phyloP scores from a whole-genome alignment of 225 moss, liverwort and hornwort genomes.

The Pseudoscleropodium purum region DNA sequence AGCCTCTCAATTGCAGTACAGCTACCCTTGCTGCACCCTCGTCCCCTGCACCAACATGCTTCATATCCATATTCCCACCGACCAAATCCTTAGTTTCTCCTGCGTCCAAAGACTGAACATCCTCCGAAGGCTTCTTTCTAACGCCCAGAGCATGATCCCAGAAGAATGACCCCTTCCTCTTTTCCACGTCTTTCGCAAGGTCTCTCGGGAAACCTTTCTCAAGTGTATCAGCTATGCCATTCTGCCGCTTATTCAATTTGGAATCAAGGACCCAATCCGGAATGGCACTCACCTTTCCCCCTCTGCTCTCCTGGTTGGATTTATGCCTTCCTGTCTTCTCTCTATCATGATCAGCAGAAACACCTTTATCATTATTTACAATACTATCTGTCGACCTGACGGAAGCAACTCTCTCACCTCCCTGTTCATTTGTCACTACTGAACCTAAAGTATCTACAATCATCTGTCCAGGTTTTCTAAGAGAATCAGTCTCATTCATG shows the following conservation, averaged over 20 bases:
- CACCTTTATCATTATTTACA: not conserved
- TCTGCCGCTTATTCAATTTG: not conserved
- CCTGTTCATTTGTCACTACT: not conserved
- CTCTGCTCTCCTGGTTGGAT: not conserved
- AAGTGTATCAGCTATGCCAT: not conserved
- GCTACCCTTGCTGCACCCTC: slow-evolving; percentile 36
- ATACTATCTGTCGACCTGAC: not conserved
- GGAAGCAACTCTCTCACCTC: not conserved
- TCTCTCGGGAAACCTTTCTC: not conserved
- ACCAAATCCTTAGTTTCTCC: not conserved
- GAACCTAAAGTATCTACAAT: slow-evolving; percentile 11
- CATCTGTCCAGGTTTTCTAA: not conserved
- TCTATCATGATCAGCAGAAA: not conserved
- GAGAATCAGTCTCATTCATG: not conserved
- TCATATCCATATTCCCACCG: slow-evolving; percentile 1
- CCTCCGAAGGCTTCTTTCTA: slow-evolving; percentile 23
- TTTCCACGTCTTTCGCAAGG: slow-evolving; percentile 7
- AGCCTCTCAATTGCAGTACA: slow-evolving; percentile 35
- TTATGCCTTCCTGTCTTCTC: not conserved
- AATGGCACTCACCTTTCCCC: slow-evolving; percentile 19
- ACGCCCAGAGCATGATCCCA: slow-evolving; percentile 55
- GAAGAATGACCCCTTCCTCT: slow-evolving; percentile 35
- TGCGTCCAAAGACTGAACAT: slow-evolving; percentile 1
- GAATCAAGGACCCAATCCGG: slow-evolving; percentile 49
- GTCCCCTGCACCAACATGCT: slow-evolving; percentile 17